A percentile compares a stretch with the other conserved stretches of the same genome.
Conservation (phyloP, 768 basidiomycete genomes). For the Phylloporus arenicola region DNA sequence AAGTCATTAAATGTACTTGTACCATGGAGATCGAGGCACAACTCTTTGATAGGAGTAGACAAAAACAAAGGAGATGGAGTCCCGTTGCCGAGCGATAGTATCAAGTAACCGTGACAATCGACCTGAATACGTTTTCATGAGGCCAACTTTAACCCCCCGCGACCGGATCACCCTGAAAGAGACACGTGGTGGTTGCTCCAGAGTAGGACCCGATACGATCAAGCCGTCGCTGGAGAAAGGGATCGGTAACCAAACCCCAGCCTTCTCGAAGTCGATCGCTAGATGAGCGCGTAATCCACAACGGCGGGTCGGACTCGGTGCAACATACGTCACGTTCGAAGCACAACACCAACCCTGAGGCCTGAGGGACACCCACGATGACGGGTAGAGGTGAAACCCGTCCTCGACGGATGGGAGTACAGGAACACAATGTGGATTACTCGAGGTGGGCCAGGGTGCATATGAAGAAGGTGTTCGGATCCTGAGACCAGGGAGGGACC, state of each 20-base stretch:
- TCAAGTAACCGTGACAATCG: background rate
- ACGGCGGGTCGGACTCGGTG: background rate
- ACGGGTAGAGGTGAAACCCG: conserved; percentile 8
- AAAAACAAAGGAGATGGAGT: background rate
- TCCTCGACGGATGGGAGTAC: background rate
- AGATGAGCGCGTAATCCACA: background rate
- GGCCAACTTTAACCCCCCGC: background rate
- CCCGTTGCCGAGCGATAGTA: conserved; percentile 2
- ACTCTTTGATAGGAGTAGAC: background rate
- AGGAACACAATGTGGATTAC: conserved; percentile 16
- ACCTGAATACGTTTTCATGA: conserved; percentile 1
- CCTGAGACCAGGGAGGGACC: conserved; percentile 3
- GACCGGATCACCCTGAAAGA: background rate
- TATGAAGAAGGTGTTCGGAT: background rate
- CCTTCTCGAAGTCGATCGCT: background rate
- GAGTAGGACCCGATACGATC: conserved; percentile 7
- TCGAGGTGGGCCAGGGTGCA: conserved; percentile 13
- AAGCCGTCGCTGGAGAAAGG: background rate
- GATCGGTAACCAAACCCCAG: background rate
- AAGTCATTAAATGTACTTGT: background rate
- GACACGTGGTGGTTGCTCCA: conserved; percentile 8
- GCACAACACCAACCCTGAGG: background rate
- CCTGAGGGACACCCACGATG: conserved; percentile 2
- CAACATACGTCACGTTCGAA: background rate
- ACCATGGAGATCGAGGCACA: background rate